A percentile compares a stretch with the other conserved stretches of the same genome.
These are phyloP conservation scores for Fomes fomentarius DNA, from an alignment of 1,284 basidiomycete genomes.

Conservation along the genomic window DNA sequence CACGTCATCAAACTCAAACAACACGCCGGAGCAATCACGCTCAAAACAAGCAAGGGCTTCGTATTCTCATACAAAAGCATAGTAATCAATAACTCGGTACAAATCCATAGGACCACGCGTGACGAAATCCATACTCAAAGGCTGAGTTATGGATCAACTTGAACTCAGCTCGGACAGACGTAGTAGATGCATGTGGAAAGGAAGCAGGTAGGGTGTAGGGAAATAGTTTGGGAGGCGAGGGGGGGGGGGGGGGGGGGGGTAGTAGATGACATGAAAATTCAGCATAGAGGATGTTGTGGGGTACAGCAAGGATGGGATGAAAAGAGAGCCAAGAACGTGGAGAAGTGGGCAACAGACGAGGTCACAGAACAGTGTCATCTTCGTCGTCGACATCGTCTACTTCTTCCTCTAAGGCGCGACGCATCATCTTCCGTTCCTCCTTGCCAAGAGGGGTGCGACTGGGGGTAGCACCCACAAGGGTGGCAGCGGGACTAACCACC, in stretches of 20 bases:
- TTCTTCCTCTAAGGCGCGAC: slow-evolving; percentile 24
- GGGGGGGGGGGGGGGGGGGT: too few species aligned
- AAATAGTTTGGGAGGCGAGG: too few species aligned
- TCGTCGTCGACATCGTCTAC: slow-evolving; percentile 21
- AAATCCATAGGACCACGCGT: slow-evolving; percentile 11
- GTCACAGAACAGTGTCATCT: slow-evolving; percentile 12
- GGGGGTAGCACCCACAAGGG: slow-evolving; percentile 13
- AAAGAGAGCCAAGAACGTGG: too few species aligned
- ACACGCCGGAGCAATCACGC: slow-evolving; percentile 8
- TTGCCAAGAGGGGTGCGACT: slow-evolving; percentile 19
- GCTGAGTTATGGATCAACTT: too few species aligned
- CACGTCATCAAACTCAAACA: slow-evolving; percentile 22
- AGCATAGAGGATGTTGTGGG: not conserved
- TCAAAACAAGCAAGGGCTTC: too few species aligned
- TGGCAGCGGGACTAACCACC: slow-evolving; percentile 5
- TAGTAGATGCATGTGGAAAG: not conserved
- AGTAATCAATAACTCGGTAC: not conserved
- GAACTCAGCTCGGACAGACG: not conserved
- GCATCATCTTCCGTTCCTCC: slow-evolving; percentile 22
- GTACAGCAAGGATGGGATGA: not conserved
- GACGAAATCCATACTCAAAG: too few species aligned
- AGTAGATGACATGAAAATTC: not conserved
- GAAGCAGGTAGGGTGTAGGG: not conserved
- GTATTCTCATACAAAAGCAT: slow-evolving; percentile 11
- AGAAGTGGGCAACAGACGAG: not conserved